These are phyloP conservation scores for Clonostachys chloroleuca DNA, from an alignment of 2,329 filamentous ascomycete species.

Conservation along the genomic window DNA sequence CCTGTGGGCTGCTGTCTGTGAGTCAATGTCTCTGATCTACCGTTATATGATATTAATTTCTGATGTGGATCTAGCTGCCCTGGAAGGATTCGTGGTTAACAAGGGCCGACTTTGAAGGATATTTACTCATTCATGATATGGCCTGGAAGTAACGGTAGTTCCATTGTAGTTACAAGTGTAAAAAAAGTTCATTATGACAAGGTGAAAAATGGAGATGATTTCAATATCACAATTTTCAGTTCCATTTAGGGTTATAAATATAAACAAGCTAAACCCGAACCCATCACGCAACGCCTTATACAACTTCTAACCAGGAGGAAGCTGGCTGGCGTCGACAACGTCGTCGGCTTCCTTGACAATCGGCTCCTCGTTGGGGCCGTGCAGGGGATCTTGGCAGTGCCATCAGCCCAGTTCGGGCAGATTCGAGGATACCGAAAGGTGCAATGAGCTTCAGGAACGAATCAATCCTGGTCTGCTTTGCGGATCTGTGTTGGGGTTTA, in stretches of 20 bases:
- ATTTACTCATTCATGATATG: slow-evolving; percentile 1
- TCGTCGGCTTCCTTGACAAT: slow-evolving; percentile 84
- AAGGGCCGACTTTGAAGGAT: slow-evolving; percentile 67
- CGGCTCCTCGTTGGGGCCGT: slow-evolving; percentile 65
- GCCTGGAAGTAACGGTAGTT: slow-evolving; percentile 1
- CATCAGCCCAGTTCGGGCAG: slow-evolving; percentile 93
- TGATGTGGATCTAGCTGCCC: slow-evolving; percentile 44
- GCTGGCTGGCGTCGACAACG: slow-evolving; percentile 87
- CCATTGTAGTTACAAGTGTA: slow-evolving; percentile 6
- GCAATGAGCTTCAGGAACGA: slow-evolving; percentile 94
- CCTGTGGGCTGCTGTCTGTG: slow-evolving; percentile 81
- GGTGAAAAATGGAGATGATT: not conserved
- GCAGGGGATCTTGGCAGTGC: slow-evolving; percentile 89
- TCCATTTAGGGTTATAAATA: too few relatives aligned
- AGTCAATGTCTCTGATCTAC: slow-evolving; percentile 21
- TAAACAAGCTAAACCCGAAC: too few relatives aligned
- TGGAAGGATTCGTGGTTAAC: slow-evolving; percentile 93
- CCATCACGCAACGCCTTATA: too few relatives aligned
- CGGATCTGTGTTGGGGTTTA: slow-evolving; percentile 55
- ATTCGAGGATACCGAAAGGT: slow-evolving; percentile 95
- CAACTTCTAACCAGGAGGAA: slow-evolving; percentile 73
- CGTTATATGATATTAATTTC: not conserved
- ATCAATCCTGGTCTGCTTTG: slow-evolving; percentile 90
- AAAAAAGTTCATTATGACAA: slow-evolving; percentile 4
- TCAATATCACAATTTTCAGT: not conserved